Conservation (phyloP, 2,329 filamentous ascomycete species). For the Neonectria coccinea region DNA sequence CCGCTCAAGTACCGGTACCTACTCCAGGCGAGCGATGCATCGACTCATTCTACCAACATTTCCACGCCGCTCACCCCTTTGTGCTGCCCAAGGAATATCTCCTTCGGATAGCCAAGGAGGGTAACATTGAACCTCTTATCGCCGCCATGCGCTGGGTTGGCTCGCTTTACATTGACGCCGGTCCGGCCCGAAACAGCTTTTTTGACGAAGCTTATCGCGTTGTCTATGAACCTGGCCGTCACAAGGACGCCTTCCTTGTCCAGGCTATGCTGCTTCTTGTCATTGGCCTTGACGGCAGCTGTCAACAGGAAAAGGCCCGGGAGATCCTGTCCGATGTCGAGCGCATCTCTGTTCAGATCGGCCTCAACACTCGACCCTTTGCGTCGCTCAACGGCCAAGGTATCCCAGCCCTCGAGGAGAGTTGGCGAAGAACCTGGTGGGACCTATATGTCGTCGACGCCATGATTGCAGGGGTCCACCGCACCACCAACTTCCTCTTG, state of each 20-base stretch:
- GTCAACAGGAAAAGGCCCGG: slow-evolving; percentile 75
- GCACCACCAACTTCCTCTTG: slow-evolving; percentile 76
- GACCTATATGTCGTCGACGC: slow-evolving; percentile 83
- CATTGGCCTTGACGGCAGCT: slow-evolving; percentile 81
- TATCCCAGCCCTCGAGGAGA: slow-evolving; percentile 80
- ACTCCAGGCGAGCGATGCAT: slow-evolving; percentile 65
- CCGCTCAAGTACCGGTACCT: slow-evolving; percentile 39
- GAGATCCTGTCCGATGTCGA: slow-evolving; percentile 76
- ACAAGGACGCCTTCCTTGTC: slow-evolving; percentile 72
- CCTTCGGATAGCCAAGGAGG: slow-evolving; percentile 61
- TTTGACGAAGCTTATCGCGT: slow-evolving; percentile 69
- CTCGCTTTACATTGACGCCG: slow-evolving; percentile 65
- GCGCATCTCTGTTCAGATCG: slow-evolving; percentile 78
- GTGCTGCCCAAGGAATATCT: slow-evolving; percentile 66
- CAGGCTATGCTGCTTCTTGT: slow-evolving; percentile 83
- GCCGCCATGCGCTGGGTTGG: slow-evolving; percentile 69
- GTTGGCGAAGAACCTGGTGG: slow-evolving; percentile 93
- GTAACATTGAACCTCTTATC: slow-evolving; percentile 60
- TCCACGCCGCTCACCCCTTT: slow-evolving; percentile 69
- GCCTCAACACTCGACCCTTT: slow-evolving; percentile 78
- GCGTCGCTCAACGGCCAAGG: slow-evolving; percentile 72
- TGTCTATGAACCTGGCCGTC: slow-evolving; percentile 59
- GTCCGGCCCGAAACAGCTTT: slow-evolving; percentile 60
- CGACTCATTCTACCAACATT: slow-evolving; percentile 69
- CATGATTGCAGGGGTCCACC: slow-evolving; percentile 84